phyloP scores from a whole-genome alignment of 257 asterid species.

The Solanum phureja region DNA sequence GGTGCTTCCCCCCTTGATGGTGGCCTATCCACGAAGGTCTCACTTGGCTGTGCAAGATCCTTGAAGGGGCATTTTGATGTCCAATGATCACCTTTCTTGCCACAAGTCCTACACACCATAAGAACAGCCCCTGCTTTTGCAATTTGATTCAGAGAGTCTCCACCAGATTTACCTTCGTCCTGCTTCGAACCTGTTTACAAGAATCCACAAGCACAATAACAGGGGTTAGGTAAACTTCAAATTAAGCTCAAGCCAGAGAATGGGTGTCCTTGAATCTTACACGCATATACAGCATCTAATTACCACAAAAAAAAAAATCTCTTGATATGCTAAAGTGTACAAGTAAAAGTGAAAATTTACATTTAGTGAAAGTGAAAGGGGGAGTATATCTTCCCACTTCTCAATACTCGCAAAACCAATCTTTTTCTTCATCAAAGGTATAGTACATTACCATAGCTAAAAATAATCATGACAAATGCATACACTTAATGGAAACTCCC shows the following conservation, averaged over 20 bases:
- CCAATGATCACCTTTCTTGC: conserved; percentile 98
- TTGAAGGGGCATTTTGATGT: conserved; percentile 91
- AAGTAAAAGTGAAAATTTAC: not conserved
- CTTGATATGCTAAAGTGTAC: not conserved
- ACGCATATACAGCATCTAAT: not conserved
- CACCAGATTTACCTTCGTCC: conserved; percentile 39
- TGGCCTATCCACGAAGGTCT: conserved; percentile 55
- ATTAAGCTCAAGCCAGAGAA: not conserved
- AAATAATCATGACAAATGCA: not conserved
- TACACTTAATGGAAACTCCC: not conserved
- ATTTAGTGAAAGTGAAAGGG: not conserved
- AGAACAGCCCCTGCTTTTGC: conserved; percentile 70
- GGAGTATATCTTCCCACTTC: not conserved
- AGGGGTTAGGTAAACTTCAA: not conserved
- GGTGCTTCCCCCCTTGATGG: conserved; percentile 35
- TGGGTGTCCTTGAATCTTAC: not conserved
- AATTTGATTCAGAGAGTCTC: conserved; percentile 43
- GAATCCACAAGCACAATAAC: not conserved
- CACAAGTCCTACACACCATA: conserved; percentile 84
- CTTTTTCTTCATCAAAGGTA: not conserved
- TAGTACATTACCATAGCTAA: not conserved
- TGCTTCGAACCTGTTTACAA: conserved; percentile 47
- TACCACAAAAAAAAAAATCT: not conserved
- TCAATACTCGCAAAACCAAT: not conserved
- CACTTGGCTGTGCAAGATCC: conserved; percentile 71